A percentile compares a stretch with the other conserved stretches of the same genome.
These are phyloP conservation scores for Blastomyces parvus DNA, from an alignment of 2,329 filamentous ascomycete species.

Conservation along the genomic window DNA sequence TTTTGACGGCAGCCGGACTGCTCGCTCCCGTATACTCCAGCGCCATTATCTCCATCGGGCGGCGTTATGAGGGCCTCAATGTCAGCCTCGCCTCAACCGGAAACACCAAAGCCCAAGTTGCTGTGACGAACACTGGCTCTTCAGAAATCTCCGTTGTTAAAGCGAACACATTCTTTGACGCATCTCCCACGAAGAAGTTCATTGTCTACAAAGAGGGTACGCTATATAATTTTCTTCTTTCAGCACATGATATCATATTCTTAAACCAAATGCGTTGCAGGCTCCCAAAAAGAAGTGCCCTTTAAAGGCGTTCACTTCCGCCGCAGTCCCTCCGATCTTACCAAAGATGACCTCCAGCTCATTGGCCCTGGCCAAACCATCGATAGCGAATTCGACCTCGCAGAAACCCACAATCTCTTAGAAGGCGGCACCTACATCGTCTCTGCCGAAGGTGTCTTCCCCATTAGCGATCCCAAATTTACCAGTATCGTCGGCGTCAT, in stretches of 20 bases:
- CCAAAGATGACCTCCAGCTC: constrained; percentile 5
- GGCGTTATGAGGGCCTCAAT: constrained; percentile 5
- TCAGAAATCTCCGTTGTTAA: constrained; percentile 8
- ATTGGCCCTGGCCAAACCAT: constrained; percentile 10
- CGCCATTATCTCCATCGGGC: constrained; percentile 4
- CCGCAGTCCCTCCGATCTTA: constrained; percentile 4
- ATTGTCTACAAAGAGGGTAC: constrained; percentile 12
- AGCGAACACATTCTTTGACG: constrained; percentile 13
- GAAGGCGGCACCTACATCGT: constrained; percentile 9
- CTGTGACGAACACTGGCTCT: constrained; percentile 12
- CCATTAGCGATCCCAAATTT: constrained; percentile 3
- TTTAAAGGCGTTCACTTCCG: constrained; percentile 10
- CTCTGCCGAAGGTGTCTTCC: constrained; percentile 10
- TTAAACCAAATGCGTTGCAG: neutral
- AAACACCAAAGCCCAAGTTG: constrained; percentile 13
- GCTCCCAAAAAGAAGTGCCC: neutral
- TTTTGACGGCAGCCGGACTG: constrained; percentile 9
- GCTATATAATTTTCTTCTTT: neutral
- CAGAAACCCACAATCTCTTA: constrained; percentile 12
- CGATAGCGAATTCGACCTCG: constrained; percentile 12
- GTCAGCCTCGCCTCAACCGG: constrained; percentile 12
- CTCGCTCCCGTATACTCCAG: constrained; percentile 6
- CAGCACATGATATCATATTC: neutral
- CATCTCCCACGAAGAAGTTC: constrained; percentile 10
- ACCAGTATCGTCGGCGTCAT: neutral